A percentile compares a stretch with the other conserved stretches of the same genome.
Evolutionary conservation across 164 flowering plant genomes (phyloP).

Genomic region (Stephania cephalantha): DNA sequence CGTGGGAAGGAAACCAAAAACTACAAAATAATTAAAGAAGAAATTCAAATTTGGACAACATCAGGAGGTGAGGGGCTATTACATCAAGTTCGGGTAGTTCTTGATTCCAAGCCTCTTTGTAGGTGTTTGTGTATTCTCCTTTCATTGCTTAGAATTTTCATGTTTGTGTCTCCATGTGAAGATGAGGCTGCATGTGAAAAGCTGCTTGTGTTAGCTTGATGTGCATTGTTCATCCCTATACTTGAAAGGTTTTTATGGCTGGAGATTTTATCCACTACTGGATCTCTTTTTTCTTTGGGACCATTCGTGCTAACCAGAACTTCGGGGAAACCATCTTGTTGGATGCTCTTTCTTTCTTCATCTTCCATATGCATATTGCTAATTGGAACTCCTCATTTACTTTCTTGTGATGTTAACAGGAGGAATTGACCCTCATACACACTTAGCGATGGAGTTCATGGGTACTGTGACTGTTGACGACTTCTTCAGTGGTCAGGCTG

Average conservation of each 20-base stretch:
- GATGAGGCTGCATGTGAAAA: not conserved
- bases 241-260: not conserved
- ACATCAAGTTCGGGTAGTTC: not conserved
- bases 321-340: not conserved
- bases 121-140: too few relatives aligned
- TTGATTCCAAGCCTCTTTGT: not conserved
- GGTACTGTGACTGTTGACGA: slow-evolving; percentile 78
- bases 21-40: too few relatives aligned
- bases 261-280: not conserved
- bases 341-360: not conserved
- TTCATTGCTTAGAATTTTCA: too few relatives aligned
- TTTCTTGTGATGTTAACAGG: slow-evolving; percentile 37
- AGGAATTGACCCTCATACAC: slow-evolving; percentile 99
- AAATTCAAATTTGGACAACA: too few relatives aligned
- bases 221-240: not conserved
- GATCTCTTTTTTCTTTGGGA: not conserved
- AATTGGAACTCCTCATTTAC: not conserved
- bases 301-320: not conserved
- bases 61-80: too few relatives aligned
- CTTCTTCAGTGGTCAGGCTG: slow-evolving; percentile 96
- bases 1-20: too few relatives aligned
- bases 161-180: not conserved
- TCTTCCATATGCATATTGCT: not conserved
- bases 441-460: slow-evolving; percentile 76
- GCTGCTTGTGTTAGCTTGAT: not conserved